Conservation (phyloP, 176 grass and related monocot genomes). For the Saccharum officinarum region DNA sequence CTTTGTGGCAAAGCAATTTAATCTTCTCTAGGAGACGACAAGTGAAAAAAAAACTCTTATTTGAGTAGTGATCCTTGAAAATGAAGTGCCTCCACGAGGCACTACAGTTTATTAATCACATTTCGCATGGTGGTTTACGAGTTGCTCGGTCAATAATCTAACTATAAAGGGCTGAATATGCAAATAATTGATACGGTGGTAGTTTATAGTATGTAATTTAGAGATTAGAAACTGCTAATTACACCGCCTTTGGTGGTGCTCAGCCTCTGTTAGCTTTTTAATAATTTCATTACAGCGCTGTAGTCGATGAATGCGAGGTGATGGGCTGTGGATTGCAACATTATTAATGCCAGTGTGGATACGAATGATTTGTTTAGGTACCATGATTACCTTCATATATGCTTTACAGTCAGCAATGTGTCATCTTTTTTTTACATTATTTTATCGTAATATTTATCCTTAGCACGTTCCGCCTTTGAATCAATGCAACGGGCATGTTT, state of each 20-base stretch:
- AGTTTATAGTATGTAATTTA: background rate
- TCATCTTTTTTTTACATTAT: background rate
- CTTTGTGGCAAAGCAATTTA: no score
- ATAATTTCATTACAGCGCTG: background rate
- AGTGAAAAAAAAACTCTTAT: no score
- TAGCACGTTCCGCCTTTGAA: background rate
- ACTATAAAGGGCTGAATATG: background rate
- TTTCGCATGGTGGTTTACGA: background rate
- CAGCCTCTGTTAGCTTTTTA: background rate
- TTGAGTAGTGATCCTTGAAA: no score
- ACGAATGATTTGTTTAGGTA: background rate
- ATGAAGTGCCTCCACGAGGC: no score
- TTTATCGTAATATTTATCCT: background rate
- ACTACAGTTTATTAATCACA: background rate
- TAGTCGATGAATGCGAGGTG: background rate
- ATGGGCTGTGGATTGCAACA: background rate
- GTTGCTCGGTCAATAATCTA: background rate
- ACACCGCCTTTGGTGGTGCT: background rate
- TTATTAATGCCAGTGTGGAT: background rate
- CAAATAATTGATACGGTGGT: background rate
- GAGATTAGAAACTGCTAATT: background rate
- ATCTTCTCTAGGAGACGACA: no score
- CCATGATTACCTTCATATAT: background rate
- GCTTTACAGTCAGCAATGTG: conserved; percentile 34
- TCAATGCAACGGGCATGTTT: background rate